Conservation (phyloP, 495 filamentous ascomycete species). For the Lophium mytilinum region DNA sequence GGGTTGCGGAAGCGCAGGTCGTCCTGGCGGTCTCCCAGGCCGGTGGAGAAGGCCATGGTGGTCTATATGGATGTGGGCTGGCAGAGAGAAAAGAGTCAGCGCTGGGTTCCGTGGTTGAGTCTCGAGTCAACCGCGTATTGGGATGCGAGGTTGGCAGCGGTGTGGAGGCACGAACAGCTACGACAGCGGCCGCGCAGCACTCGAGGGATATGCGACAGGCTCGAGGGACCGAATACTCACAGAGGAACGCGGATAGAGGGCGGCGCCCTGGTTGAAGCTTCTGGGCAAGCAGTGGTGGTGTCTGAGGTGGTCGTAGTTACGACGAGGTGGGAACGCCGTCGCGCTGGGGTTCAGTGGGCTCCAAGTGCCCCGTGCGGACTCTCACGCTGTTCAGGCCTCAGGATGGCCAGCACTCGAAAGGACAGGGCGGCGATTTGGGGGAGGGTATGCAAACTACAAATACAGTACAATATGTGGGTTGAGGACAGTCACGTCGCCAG, state of each 20-base stretch:
- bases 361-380: background rate
- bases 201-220: background rate
- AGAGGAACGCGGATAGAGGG: slow-evolving; percentile 21
- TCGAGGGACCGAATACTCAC: slow-evolving; percentile 3
- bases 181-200: background rate
- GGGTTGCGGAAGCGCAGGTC: slow-evolving; percentile 72
- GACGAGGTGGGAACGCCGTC: background rate
- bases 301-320: background rate
- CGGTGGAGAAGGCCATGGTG: slow-evolving; percentile 58
- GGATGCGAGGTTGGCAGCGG: slow-evolving; percentile 14
- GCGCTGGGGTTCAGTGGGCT: background rate
- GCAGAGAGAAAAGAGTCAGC: slow-evolving; percentile 4
- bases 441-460: too few relatives aligned
- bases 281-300: background rate
- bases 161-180: background rate
- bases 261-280: background rate
- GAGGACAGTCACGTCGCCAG: too few relatives aligned
- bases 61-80: slow-evolving; percentile 14
- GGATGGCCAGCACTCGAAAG: too few relatives aligned
- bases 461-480: too few relatives aligned
- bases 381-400: too few relatives aligned
- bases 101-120: background rate
- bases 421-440: too few relatives aligned
- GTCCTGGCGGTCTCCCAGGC: slow-evolving; percentile 58
- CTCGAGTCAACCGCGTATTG: slow-evolving; percentile 8